Evolutionary conservation across 1,139 yeast genomes (phyloP).

Genomic region (Blastobotrys illinoisensis): DNA sequence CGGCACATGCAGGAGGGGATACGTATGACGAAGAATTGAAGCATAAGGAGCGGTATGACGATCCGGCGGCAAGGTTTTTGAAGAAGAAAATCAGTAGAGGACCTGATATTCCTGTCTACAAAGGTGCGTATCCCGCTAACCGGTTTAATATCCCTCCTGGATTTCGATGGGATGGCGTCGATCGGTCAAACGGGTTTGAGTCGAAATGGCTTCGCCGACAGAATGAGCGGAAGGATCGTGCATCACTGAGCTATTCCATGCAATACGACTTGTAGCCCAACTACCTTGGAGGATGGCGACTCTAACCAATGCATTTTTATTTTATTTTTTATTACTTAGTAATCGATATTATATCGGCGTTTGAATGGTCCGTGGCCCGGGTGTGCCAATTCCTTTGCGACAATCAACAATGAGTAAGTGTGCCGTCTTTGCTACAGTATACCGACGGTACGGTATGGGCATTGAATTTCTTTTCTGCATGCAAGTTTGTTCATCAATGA

Average conservation of each 20-base stretch:
- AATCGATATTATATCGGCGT: too few relatives aligned
- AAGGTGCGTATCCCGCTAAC: constrained; percentile 56
- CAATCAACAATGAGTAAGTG: too few relatives aligned
- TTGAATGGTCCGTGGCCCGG: too few relatives aligned
- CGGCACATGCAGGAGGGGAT: constrained; percentile 37
- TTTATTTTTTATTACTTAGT: not conserved
- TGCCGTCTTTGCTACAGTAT: too few relatives aligned
- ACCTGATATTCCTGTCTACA: constrained; percentile 35
- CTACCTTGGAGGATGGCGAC: not conserved
- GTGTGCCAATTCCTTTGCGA: too few relatives aligned
- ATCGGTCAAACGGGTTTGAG: constrained; percentile 89
- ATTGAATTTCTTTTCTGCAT: too few relatives aligned
- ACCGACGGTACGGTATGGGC: too few relatives aligned
- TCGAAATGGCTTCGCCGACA: constrained; percentile 52
- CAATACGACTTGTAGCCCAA: not conserved
- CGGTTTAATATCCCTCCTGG: constrained; percentile 79
- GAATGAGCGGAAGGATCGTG: constrained; percentile 37
- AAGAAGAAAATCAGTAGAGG: constrained; percentile 15
- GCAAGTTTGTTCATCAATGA: too few relatives aligned
- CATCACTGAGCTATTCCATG: not conserved
- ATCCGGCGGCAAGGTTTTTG: constrained; percentile 57
- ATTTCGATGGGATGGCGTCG: constrained; percentile 87
- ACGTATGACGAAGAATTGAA: constrained; percentile 37
- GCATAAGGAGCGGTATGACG: constrained; percentile 47
- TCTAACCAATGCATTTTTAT: not conserved